Conservation (phyloP, 2,329 filamentous ascomycete species). For the Geoglossum cookeanum region DNA sequence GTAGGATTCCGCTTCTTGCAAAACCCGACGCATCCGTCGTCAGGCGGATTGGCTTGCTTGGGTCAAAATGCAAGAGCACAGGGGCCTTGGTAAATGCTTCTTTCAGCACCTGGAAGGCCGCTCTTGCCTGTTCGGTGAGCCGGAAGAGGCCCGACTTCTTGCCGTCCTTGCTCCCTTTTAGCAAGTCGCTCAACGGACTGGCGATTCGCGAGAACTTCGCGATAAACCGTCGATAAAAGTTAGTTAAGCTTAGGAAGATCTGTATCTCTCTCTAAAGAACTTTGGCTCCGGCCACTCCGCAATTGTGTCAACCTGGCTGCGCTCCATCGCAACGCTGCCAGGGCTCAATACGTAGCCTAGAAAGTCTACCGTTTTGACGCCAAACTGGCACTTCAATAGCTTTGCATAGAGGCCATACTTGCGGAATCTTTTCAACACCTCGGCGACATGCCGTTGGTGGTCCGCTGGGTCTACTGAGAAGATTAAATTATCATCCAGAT, state of each 20-base stretch:
- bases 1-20: not conserved
- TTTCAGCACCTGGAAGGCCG: constrained; percentile 13
- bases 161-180: constrained; percentile 5
- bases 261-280: constrained; percentile 12
- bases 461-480: constrained; percentile 6
- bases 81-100: constrained; percentile 5
- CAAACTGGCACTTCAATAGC: constrained; percentile 6
- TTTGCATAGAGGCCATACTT: not conserved
- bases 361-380: constrained; percentile 8
- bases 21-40: not conserved
- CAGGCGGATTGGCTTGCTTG: not conserved
- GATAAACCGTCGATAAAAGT: constrained; percentile 19
- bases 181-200: constrained; percentile 11
- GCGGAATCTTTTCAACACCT: not conserved
- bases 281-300: constrained; percentile 8
- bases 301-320: constrained; percentile 8
- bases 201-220: constrained; percentile 11
- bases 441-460: not conserved
- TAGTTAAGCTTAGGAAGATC: constrained; percentile 16
- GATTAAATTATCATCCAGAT: constrained; percentile 18
- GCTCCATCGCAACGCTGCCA: constrained; percentile 9
- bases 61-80: not conserved
- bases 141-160: constrained; percentile 6
- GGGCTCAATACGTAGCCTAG: constrained; percentile 8
- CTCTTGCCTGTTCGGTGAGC: constrained; percentile 4